Conservation (phyloP, 1,284 basidiomycete species). For the Irpex sp. region DNA sequence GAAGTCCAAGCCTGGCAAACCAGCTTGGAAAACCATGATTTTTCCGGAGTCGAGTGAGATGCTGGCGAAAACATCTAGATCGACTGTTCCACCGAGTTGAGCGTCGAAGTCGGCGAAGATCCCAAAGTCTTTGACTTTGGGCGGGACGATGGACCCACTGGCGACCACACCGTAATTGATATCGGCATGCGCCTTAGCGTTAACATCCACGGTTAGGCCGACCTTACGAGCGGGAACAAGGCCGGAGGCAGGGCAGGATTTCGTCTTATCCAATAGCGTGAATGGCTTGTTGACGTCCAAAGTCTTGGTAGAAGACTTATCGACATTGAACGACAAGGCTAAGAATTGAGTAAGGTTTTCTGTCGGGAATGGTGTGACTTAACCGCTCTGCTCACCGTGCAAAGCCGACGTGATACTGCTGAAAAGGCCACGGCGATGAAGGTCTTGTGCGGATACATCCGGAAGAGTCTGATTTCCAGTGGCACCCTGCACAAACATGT, state of each 20-base stretch:
- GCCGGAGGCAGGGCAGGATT: constrained; percentile 35
- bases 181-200: constrained; percentile 33
- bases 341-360: constrained; percentile 4
- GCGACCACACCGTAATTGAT: constrained; percentile 39
- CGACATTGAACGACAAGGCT: constrained; percentile 29
- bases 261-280: constrained; percentile 36
- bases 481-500: constrained; percentile 36
- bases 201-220: constrained; percentile 35
- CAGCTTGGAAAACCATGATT: constrained; percentile 31
- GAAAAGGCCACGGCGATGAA: constrained; percentile 12
- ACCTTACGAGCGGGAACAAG: constrained; percentile 24
- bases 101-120: constrained; percentile 24
- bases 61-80: constrained; percentile 30
- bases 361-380: neutral
- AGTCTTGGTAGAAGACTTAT: constrained; percentile 21
- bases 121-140: constrained; percentile 30
- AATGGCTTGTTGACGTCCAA: constrained; percentile 28
- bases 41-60: constrained; percentile 32
- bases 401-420: constrained; percentile 7
- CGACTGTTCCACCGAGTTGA: constrained; percentile 28
- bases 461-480: constrained; percentile 27
- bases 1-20: constrained; percentile 37
- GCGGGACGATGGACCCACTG: constrained; percentile 40
- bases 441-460: constrained; percentile 25
- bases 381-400: neutral